Base-by-base conservation (phyloP, 345 rosid species). In the Lepidium didymum region DNA sequence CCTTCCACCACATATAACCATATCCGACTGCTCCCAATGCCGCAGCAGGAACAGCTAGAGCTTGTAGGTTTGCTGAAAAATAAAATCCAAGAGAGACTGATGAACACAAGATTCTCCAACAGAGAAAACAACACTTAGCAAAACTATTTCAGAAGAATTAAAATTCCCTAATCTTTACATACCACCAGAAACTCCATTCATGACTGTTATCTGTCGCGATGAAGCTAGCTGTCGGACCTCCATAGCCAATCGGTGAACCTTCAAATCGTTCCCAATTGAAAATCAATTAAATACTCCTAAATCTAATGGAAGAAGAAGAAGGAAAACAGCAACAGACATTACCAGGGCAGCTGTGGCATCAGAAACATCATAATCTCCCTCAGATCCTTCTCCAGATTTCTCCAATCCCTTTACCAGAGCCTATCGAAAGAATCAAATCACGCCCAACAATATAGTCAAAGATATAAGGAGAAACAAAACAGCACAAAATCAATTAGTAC, bases 1-100 rank as follows among this genome's bases (percentile, higher is more conserved):
- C 97, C 96, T 95, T 95, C 97, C 96, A 95, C 99, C 99, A 89
- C 97, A 91, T 89, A 77, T 91, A 95, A 71, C 96, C 92, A 84
- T 91, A 95, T 38, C 99, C 96, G 63, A 95, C 59, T n/a, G 85
- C 96, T 67, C 99, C 97, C 68, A 86, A 6, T 19, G 93, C 73
- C 40, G 93, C 97, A 73, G 86, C 93, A 52, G 99, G 97, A 70
- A 85, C 69, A 69, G 84, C 65, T 58, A 89, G 84, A 40, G 85
- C 67, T 61, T 75, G 78, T 40, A 75, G 25, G 12, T 68, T 75
- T 46, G 44, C 78, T 74, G 33, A 43, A 4, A 50, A 38, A 9
- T 1, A 40, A 31, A n/a, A 8, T 16, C n/a, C 7, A 46, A 35
- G 6, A 14, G 9, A 43, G 10, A 36, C 5, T 11, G 47, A 64